These are phyloP conservation scores for Penicillium sp. DNA, from an alignment of 2,329 filamentous ascomycete species.

Conservation along the genomic window DNA sequence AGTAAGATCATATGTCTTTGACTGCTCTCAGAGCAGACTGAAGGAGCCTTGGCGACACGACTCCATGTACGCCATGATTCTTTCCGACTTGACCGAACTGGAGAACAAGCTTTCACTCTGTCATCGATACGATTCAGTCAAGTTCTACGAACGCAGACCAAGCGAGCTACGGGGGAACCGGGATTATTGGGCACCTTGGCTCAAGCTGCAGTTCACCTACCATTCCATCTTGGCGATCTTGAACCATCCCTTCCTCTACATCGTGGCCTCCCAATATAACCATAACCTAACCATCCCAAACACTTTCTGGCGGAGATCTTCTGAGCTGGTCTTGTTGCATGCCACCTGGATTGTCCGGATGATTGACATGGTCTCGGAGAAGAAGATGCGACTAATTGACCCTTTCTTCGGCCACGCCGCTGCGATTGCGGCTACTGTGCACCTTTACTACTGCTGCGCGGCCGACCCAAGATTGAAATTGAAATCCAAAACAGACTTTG, in stretches of 20 bases:
- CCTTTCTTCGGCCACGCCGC: constrained; percentile 54
- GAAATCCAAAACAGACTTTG: constrained; percentile 53
- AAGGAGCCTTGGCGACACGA: constrained; percentile 54
- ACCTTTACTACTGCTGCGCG: constrained; percentile 55
- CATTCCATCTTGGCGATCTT: constrained; percentile 52
- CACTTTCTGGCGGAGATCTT: constrained; percentile 54
- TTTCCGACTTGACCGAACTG: constrained; percentile 53
- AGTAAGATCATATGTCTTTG: constrained; percentile 46
- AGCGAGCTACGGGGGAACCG: constrained; percentile 48
- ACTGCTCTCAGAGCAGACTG: constrained; percentile 49
- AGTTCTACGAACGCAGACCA: constrained; percentile 51
- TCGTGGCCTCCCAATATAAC: constrained; percentile 53
- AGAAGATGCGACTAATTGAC: constrained; percentile 50
- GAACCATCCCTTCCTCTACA: constrained; percentile 56
- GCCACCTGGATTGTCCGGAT: constrained; percentile 55
- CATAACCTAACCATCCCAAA: constrained; percentile 54
- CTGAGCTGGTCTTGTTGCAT: constrained; percentile 52
- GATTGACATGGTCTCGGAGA: constrained; percentile 55
- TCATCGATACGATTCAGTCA: constrained; percentile 54
- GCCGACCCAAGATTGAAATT: constrained; percentile 50
- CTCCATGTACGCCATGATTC: constrained; percentile 52
- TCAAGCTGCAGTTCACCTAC: constrained; percentile 55
- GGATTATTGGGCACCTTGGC: constrained; percentile 53
- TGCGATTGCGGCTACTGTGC: constrained; percentile 54
- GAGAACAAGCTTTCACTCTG: constrained; percentile 49